Evolutionary conservation across 192 early-diverging fungal genomes (phyloP).

Genomic region (Lunasporangiospora selenospora): DNA sequence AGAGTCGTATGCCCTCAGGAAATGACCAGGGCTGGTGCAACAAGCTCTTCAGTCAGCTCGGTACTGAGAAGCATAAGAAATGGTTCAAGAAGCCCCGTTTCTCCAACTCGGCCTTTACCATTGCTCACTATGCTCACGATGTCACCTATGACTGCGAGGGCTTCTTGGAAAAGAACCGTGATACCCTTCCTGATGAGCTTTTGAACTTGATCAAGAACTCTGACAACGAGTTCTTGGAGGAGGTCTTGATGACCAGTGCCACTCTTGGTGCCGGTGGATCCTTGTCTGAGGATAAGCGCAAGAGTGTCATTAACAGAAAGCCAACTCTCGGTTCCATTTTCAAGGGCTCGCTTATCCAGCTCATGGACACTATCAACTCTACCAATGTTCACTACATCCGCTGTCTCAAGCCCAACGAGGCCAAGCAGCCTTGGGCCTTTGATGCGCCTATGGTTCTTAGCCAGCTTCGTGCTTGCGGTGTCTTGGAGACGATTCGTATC

Average conservation of each 20-base stretch:
- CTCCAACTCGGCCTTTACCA: slow-evolving; percentile 85
- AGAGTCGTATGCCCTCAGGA: slow-evolving; percentile 82
- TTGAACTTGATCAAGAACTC: slow-evolving; percentile 79
- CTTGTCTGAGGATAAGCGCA: slow-evolving; percentile 53
- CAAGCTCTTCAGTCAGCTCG: slow-evolving; percentile 91
- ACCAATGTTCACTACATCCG: slow-evolving; percentile 98
- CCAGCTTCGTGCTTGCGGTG: slow-evolving; percentile 98
- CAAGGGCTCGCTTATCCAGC: slow-evolving; percentile 87
- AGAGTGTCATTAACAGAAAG: slow-evolving; percentile 70
- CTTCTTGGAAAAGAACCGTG: slow-evolving; percentile 99
- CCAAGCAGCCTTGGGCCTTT: slow-evolving; percentile 90
- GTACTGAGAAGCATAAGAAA: slow-evolving; percentile 62
- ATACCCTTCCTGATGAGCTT: slow-evolving; percentile 95
- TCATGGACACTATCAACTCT: slow-evolving; percentile 94
- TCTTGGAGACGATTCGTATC: slow-evolving; percentile 98
- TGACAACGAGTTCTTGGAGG: slow-evolving; percentile 82
- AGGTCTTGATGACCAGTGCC: slow-evolving; percentile 72
- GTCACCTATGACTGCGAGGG: slow-evolving; percentile 94
- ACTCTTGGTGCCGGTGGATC: slow-evolving; percentile 49
- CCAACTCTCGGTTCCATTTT: slow-evolving; percentile 97
- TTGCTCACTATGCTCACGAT: slow-evolving; percentile 95
- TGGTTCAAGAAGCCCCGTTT: slow-evolving; percentile 95
- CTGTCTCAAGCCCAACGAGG: slow-evolving; percentile 99
- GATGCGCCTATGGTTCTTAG: slow-evolving; percentile 94
- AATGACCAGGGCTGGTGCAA: slow-evolving; percentile 85